Evolutionary conservation across 2,329 filamentous ascomycete genomes (phyloP), one percentile per base, ranked within the genome.

Genomic region (Colletotrichum liriopes): DNA sequence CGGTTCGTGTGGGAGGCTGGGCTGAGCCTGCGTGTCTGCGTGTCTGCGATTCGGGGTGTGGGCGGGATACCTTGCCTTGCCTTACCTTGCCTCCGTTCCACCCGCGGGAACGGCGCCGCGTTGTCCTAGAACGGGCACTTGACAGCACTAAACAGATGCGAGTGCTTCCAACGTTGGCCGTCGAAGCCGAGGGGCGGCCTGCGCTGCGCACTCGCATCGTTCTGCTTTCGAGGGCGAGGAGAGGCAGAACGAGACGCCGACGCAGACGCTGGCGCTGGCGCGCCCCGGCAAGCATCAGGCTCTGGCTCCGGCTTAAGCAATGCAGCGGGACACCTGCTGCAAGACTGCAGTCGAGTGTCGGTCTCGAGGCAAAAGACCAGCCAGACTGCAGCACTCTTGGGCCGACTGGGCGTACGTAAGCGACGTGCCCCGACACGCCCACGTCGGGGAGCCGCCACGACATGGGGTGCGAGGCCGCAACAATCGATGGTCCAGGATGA

Each of bases 1-100:
- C 69, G 54, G 69, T 72, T 73, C 67, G 67, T 65, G 60, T 65
- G 55, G 32, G 66, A 71, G 67, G 67, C 71, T 61, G 55, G 66
- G 66, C 51, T 58, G 55, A 61, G 60, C 51, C 61, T 70, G 71
- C 55, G 60, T 66, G 67, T 71, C 61, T 71, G 51, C 68, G 54
- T 66, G 67, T 71, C 61, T 71, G 51, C 68, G 54, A 49, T 49
- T 41, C 32, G 60, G 32, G 55, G 47, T 20, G 32, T n/a, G 41
- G 58, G 65, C 62, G 58, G 32, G 56, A 55, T 37, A n/a, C 32
- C 18, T 35, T 35, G 18, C 9, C 37, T 47, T 67, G 23, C 64
- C 37, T 62, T 67, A 35, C 64, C 51, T 51, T 66, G 39, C 41
- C 55, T 59, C 47, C 61, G 39, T 58, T 56, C 69, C 51, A 64